A percentile compares a stretch with the other conserved stretches of the same genome.
Evolutionary conservation across 768 basidiomycete species (phyloP).

Genomic region (Tricholoma hemisulphureum): DNA sequence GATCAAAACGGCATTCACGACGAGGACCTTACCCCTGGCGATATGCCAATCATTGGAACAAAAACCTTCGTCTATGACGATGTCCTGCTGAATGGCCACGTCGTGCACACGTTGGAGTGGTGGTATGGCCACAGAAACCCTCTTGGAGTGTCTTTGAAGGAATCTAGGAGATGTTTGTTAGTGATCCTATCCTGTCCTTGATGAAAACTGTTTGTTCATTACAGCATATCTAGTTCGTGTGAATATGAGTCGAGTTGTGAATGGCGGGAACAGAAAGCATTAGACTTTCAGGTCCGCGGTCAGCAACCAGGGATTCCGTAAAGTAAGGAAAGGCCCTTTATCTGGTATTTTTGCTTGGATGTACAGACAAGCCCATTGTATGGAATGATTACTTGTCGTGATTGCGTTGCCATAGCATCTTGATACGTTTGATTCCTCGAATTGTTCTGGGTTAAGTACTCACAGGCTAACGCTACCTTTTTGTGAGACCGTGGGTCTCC

Average conservation of each 20-base stretch:
- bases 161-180: conserved; percentile 66
- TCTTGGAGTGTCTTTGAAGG: conserved; percentile 61
- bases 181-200: conserved; percentile 34
- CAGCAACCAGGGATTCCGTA: no score
- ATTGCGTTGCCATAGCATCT: neutral
- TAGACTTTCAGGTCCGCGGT: conserved; percentile 27
- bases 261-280: conserved; percentile 65
- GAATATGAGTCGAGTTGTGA: conserved; percentile 78
- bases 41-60: conserved; percentile 58
- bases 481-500: no score
- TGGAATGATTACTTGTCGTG: no score
- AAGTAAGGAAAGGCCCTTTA: no score
- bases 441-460: no score
- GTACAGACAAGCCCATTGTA: no score
- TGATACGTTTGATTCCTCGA: neutral
- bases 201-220: neutral
- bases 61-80: conserved; percentile 59
- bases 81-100: conserved; percentile 47
- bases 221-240: conserved; percentile 47
- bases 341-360: no score
- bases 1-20: neutral
- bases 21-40: conserved; percentile 13
- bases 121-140: conserved; percentile 74
- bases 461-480: no score
- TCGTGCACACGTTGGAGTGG: conserved; percentile 61